Percentiles rank a stretch among this genome's conserved stretches.
Evolutionary conservation across 202 grass and related monocot genomes (phyloP).

Genomic region (Schoenoplectus triqueter): DNA sequence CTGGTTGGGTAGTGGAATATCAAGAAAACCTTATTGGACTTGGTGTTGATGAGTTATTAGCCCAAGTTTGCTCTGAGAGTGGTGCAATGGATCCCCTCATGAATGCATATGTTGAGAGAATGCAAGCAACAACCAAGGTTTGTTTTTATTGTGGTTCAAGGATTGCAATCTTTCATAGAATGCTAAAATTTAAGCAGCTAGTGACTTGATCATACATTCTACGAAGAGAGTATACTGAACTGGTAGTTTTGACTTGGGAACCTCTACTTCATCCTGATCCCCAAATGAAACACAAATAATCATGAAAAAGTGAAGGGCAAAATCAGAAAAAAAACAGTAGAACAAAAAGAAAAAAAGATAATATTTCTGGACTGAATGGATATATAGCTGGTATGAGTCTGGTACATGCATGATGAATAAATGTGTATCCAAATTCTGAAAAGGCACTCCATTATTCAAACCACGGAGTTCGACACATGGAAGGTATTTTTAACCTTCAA

Average conservation of each 20-base stretch:
- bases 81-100: constrained; percentile 98
- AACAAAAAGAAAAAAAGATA: neutral
- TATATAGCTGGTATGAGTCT: neutral
- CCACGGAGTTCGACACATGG: neutral
- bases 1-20: constrained; percentile 98
- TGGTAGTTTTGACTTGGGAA: neutral
- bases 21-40: constrained; percentile 97
- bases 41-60: constrained; percentile 93
- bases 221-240: neutral
- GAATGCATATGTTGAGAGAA: constrained; percentile 98
- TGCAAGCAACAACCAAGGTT: constrained; percentile 99
- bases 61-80: constrained; percentile 99
- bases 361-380: neutral
- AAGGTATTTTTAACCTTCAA: neutral
- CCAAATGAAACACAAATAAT: neutral
- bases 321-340: neutral
- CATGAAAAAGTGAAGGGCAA: neutral
- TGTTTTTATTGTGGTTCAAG: constrained; percentile 7
- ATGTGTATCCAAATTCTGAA: constrained; percentile 18
- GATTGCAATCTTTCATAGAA: neutral
- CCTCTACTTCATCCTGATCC: neutral
- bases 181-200: neutral
- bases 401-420: neutral
- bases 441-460: neutral
- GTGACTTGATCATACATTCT: constrained; percentile 1